Evolutionary conservation across 108 stramenopile genomes (phyloP).

Genomic region (Stephanodiscus triporus): DNA sequence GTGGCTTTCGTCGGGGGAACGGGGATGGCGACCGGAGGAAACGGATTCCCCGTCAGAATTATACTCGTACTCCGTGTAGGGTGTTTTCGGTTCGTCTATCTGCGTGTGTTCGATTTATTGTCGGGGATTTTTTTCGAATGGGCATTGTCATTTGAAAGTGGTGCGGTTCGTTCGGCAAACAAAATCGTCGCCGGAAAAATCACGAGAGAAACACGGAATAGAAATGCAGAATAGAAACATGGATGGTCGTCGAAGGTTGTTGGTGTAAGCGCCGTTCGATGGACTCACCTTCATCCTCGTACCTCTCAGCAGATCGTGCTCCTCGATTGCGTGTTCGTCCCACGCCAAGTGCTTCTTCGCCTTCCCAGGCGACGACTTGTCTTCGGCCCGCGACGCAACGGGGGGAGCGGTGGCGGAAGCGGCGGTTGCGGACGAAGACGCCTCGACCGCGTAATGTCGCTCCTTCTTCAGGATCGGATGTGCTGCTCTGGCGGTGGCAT

Average conservation of each 20-base stretch:
- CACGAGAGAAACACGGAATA: background rate
- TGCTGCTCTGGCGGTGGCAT: background rate
- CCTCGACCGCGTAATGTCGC: background rate
- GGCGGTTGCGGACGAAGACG: background rate
- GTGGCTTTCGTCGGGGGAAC: constrained; percentile 55
- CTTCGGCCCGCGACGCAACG: background rate
- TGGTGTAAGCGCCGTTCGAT: too few species aligned
- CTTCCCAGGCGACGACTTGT: constrained; percentile 7
- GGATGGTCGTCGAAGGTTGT: too few species aligned
- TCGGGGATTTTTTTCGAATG: constrained; percentile 1
- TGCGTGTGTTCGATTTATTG: constrained; percentile 7
- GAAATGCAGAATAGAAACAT: background rate
- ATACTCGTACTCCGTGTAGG: constrained; percentile 80
- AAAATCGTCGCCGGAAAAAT: too few species aligned
- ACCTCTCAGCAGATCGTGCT: constrained; percentile 84
- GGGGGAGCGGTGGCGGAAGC: background rate
- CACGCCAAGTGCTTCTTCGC: constrained; percentile 61
- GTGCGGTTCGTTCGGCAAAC: background rate
- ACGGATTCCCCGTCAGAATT: constrained; percentile 69
- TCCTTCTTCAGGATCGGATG: background rate
- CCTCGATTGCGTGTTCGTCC: constrained; percentile 88
- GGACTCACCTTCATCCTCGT: constrained; percentile 81
- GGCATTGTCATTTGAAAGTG: background rate
- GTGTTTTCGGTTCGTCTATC: constrained; percentile 91
- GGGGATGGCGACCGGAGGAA: constrained; percentile 44